These are phyloP conservation scores for Volvox africanus DNA, from an alignment of 139 green algal species.

Conservation along the genomic window DNA sequence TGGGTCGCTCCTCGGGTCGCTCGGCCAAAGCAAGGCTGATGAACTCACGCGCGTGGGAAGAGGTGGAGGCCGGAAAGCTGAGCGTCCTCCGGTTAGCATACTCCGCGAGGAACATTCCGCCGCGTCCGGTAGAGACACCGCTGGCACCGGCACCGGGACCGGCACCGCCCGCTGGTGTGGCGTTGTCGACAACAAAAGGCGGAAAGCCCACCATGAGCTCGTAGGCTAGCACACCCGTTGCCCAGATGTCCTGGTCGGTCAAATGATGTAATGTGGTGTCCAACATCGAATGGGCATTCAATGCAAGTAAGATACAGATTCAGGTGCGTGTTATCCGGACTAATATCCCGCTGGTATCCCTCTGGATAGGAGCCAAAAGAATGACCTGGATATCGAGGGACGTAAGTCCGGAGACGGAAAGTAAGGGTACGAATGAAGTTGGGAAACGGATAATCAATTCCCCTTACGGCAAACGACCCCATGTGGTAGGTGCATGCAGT, in stretches of 20 bases:
- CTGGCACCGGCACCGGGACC: not conserved
- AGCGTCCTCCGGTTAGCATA: conserved; percentile 15
- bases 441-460: too few species aligned
- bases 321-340: too few species aligned
- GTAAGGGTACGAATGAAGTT: too few species aligned
- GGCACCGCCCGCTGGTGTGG: not conserved
- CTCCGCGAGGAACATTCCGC: not conserved
- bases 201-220: conserved; percentile 59
- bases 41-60: conserved; percentile 10
- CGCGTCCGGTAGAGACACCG: not conserved
- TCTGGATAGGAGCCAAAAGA: too few species aligned
- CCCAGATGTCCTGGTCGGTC: conserved; percentile 53
- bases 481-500: too few species aligned
- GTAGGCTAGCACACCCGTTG: conserved; percentile 55
- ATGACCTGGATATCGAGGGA: too few species aligned
- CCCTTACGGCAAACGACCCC: too few species aligned
- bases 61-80: conserved; percentile 18
- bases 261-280: too few species aligned
- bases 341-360: too few species aligned
- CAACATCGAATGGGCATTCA: too few species aligned
- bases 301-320: too few species aligned
- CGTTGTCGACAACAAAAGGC: conserved; percentile 52
- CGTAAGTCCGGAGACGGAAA: too few species aligned
- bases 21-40: conserved; percentile 5
- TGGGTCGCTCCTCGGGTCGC: conserved; percentile 16